These are phyloP conservation scores for Eucalyptus curtisii DNA, from an alignment of 345 rosid species.

Conservation along the genomic window DNA sequence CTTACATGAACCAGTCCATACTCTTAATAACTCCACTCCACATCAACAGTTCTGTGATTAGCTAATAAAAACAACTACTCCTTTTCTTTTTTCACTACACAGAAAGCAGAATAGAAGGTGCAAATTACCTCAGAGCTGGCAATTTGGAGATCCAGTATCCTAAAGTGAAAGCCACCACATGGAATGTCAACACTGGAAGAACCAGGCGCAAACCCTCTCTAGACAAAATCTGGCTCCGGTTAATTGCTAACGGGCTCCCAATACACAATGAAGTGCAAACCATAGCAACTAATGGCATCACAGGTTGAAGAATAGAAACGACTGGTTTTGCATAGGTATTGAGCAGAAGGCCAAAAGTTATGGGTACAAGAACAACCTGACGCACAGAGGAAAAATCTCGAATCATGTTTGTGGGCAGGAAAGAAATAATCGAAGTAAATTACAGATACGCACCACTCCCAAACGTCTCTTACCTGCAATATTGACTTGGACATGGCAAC, in stretches of 20 bases:
- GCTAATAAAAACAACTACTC: not conserved
- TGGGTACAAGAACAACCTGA: constrained; percentile 88
- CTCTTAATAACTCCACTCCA: not conserved
- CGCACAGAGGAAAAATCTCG: not conserved
- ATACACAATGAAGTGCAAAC: constrained; percentile 81
- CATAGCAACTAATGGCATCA: constrained; percentile 96
- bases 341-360: constrained; percentile 69
- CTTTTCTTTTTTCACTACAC: not conserved
- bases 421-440: not conserved
- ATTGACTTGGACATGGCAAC: constrained; percentile 93
- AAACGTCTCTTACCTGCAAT: constrained; percentile 48
- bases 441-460: not conserved
- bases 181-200: constrained; percentile 76
- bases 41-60: not conserved
- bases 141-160: constrained; percentile 89
- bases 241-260: constrained; percentile 92
- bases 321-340: constrained; percentile 88
- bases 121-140: constrained; percentile 57
- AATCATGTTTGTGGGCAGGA: not conserved
- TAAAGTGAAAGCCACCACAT: constrained; percentile 51
- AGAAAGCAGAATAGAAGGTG: not conserved
- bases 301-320: constrained; percentile 47
- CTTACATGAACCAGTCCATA: not conserved
- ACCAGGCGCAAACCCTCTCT: constrained; percentile 53
- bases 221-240: constrained; percentile 65